A percentile compares a stretch with the other conserved stretches of the same genome.
phyloP scores from a whole-genome alignment of 257 asterid species.

The Petunia axillaris region DNA sequence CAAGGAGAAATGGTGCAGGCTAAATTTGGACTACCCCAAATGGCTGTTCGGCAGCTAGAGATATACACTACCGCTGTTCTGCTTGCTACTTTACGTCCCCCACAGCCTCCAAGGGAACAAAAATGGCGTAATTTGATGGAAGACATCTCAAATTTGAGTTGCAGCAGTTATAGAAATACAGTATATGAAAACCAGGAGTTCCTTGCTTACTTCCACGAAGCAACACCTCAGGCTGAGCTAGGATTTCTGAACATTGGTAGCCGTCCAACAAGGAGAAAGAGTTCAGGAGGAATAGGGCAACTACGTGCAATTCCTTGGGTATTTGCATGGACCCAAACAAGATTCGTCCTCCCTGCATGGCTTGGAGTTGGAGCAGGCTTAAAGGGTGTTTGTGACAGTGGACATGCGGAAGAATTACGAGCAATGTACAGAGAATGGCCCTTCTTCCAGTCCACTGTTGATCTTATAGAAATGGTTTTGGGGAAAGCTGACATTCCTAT shows the following conservation, averaged over 20 bases:
- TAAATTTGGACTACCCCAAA: conserved; percentile 88
- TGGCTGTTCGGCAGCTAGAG: conserved; percentile 93
- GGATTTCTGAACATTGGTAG: conserved; percentile 92
- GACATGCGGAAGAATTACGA: conserved; percentile 71
- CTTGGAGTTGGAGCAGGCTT: conserved; percentile 96
- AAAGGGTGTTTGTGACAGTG: conserved; percentile 75
- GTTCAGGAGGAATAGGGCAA: conserved; percentile 70
- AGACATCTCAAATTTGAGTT: conserved; percentile 79
- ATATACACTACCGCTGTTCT: conserved; percentile 95
- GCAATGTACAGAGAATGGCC: conserved; percentile 98
- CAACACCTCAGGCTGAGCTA: conserved; percentile 96
- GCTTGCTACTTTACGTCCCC: conserved; percentile 88
- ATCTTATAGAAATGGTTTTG: conserved; percentile 90
- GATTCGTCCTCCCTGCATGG: conserved; percentile 96
- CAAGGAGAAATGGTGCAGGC: conserved; percentile 99
- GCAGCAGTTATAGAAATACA: conserved; percentile 66
- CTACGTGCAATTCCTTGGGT: conserved; percentile 95
- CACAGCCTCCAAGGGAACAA: conserved; percentile 74
- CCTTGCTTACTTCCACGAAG: conserved; percentile 86
- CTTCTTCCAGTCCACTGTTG: conserved; percentile 85
- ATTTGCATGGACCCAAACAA: conserved; percentile 96
- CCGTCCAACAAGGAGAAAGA: conserved; percentile 89
- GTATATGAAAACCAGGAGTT: conserved; percentile 90
- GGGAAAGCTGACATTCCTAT: conserved; percentile 88
- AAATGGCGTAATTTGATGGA: conserved; percentile 95